A percentile compares a stretch with the other conserved stretches of the same genome.
Evolutionary conservation across 129 eudicot genomes (phyloP).

Genomic region (Kitagawia praeruptora): DNA sequence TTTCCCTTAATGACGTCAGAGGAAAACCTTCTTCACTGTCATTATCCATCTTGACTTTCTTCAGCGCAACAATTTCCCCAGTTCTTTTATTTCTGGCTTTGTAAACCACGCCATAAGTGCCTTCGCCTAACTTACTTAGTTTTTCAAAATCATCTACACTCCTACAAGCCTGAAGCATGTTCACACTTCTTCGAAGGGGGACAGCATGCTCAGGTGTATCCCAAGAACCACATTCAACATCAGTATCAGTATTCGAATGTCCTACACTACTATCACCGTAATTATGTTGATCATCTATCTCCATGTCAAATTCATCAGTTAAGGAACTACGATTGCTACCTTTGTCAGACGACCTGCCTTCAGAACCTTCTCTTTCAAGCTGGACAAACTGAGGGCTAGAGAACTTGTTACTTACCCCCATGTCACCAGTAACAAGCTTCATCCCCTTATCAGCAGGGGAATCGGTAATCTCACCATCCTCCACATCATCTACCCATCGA

Average conservation of each 20-base stretch:
- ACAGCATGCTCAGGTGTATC: background rate
- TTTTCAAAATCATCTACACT: conserved; percentile 54
- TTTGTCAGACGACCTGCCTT: conserved; percentile 14
- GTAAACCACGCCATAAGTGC: conserved; percentile 73
- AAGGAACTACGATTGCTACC: background rate
- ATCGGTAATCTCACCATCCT: conserved; percentile 23
- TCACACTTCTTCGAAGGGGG: conserved; percentile 8
- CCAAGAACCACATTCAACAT: conserved; percentile 18
- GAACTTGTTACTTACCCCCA: background rate
- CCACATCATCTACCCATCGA: conserved; percentile 41
- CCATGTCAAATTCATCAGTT: conserved; percentile 16
- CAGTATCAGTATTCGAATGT: conserved; percentile 12
- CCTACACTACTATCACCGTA: background rate
- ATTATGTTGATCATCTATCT: conserved; percentile 12
- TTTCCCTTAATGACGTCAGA: conserved; percentile 56
- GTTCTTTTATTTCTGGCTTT: conserved; percentile 63
- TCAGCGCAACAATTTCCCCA: conserved; percentile 73
- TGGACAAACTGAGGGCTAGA: conserved; percentile 30
- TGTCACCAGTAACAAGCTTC: conserved; percentile 1
- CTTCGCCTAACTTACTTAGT: conserved; percentile 63
- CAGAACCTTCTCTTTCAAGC: conserved; percentile 23
- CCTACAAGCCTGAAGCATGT: conserved; percentile 56
- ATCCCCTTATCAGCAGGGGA: conserved; percentile 11
- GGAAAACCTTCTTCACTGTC: conserved; percentile 66
- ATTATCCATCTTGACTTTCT: conserved; percentile 48